Conservation (phyloP, 2,329 filamentous ascomycete genomes). For the Xylaria sp. region DNA sequence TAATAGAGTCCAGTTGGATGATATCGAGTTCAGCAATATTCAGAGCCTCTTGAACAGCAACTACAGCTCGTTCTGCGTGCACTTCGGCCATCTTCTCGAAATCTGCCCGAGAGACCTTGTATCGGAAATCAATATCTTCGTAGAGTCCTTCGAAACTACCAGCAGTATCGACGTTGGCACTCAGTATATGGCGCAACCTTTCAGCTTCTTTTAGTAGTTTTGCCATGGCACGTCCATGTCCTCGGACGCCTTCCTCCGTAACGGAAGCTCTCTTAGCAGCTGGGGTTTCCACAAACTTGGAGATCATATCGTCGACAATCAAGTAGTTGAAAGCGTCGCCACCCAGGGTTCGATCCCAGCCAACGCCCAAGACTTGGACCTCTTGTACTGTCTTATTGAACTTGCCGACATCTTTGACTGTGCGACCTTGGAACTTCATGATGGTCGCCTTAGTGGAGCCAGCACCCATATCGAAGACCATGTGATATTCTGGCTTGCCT, state of each 20-base stretch:
- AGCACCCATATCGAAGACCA: slow-evolving; percentile 98
- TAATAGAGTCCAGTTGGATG: slow-evolving; percentile 84
- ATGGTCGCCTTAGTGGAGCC: slow-evolving; percentile 92
- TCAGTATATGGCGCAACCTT: slow-evolving; percentile 85
- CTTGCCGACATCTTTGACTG: slow-evolving; percentile 89
- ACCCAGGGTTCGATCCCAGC: slow-evolving; percentile 90
- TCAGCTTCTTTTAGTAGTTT: slow-evolving; percentile 95
- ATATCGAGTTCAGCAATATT: slow-evolving; percentile 77
- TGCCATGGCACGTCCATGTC: slow-evolving; percentile 84
- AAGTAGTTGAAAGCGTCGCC: slow-evolving; percentile 89
- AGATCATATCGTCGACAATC: slow-evolving; percentile 88
- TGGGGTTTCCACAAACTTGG: slow-evolving; percentile 77
- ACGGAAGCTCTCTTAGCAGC: slow-evolving; percentile 73
- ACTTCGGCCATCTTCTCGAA: slow-evolving; percentile 82
- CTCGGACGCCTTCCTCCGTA: slow-evolving; percentile 70
- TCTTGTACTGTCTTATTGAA: slow-evolving; percentile 98
- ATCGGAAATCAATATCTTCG: slow-evolving; percentile 92
- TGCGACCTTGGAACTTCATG: slow-evolving; percentile 86
- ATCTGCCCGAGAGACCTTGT: slow-evolving; percentile 81
- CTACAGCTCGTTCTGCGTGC: slow-evolving; percentile 74
- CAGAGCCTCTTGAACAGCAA: slow-evolving; percentile 78
- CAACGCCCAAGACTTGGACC: slow-evolving; percentile 85
- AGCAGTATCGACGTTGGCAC: slow-evolving; percentile 86
- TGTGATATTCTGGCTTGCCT: slow-evolving; percentile 86
- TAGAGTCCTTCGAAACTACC: slow-evolving; percentile 88